These are phyloP conservation scores for Penicillium odoratum DNA, from an alignment of 495 filamentous ascomycete species.

Conservation along the genomic window DNA sequence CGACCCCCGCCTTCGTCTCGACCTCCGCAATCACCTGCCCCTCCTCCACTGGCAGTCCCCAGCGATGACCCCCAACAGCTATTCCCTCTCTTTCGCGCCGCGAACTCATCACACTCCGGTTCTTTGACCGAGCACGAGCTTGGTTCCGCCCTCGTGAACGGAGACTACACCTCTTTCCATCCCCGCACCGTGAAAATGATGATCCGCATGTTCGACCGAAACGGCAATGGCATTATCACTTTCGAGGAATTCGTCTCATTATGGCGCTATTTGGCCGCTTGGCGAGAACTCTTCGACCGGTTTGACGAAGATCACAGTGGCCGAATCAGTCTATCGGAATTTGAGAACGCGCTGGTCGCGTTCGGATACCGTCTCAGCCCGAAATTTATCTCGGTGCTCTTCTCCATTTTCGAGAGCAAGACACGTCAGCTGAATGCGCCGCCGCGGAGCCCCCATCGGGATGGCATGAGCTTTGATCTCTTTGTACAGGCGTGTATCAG, in stretches of 20 bases:
- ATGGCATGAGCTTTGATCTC: conserved; percentile 89
- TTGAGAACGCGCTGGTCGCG: conserved; percentile 84
- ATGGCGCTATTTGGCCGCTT: conserved; percentile 93
- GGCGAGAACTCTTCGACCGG: conserved; percentile 90
- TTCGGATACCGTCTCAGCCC: conserved; percentile 91
- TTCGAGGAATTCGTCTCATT: conserved; percentile 94
- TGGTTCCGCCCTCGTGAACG: conserved; percentile 89
- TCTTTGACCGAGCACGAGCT: conserved; percentile 86
- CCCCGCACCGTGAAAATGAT: conserved; percentile 97
- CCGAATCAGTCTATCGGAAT: conserved; percentile 83
- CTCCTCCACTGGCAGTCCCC: conserved; percentile 63
- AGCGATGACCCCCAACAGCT: conserved; percentile 60
- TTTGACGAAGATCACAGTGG: conserved; percentile 90
- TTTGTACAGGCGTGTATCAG: conserved; percentile 98
- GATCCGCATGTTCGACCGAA: conserved; percentile 95
- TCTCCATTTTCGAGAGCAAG: conserved; percentile 62
- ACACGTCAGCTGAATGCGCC: conserved; percentile 32
- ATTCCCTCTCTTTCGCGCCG: conserved; percentile 84
- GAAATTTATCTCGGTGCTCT: conserved; percentile 79
- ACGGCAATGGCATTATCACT: conserved; percentile 82
- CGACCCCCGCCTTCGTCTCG: conserved; percentile 61
- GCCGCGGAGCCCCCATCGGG: conserved; percentile 39
- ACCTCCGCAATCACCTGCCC: conserved; percentile 54
- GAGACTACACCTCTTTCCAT: conserved; percentile 92
- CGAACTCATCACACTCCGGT: conserved; percentile 80